These are phyloP conservation scores for Pycnococcus provasolii DNA, from an alignment of 139 green algal genomes.

Conservation along the genomic window DNA sequence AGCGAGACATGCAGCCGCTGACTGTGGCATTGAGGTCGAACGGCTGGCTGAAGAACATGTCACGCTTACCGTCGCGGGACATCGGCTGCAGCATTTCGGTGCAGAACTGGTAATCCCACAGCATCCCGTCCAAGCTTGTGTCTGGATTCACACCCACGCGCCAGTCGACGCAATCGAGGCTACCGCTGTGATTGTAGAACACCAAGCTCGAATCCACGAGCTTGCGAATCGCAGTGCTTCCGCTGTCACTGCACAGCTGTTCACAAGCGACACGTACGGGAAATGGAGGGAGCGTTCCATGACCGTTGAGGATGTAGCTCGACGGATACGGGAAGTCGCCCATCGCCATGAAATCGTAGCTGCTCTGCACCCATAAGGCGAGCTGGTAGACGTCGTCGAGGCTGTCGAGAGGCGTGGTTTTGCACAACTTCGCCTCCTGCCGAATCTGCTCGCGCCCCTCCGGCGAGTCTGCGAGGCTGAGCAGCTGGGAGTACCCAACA, in stretches of 20 bases:
- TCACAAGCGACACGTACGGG: conserved; percentile 22
- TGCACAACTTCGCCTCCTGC: background rate
- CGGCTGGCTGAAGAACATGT: conserved; percentile 56
- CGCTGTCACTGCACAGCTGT: background rate
- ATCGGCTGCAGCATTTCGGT: conserved; percentile 46
- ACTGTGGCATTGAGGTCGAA: conserved; percentile 4
- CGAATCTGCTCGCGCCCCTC: background rate
- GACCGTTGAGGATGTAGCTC: conserved; percentile 13
- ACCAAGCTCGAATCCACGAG: conserved; percentile 27
- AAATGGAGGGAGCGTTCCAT: conserved; percentile 13
- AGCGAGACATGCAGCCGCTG: conserved; percentile 36
- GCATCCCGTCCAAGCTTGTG: conserved; percentile 6
- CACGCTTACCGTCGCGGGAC: conserved; percentile 30
- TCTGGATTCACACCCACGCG: conserved; percentile 11
- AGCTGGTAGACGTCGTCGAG: conserved; percentile 1
- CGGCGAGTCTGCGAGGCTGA: background rate
- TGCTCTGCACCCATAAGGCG: conserved; percentile 33
- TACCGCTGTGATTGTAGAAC: conserved; percentile 45
- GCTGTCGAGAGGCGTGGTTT: background rate
- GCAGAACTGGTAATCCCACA: conserved; percentile 63
- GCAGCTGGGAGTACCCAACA: background rate
- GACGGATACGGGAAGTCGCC: conserved; percentile 51
- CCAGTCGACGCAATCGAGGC: conserved; percentile 36
- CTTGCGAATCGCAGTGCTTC: background rate
- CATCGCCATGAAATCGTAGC: conserved; percentile 66